These are phyloP conservation scores for Eutrema heterophyllum DNA, from an alignment of 345 rosid genomes.

Conservation along the genomic window DNA sequence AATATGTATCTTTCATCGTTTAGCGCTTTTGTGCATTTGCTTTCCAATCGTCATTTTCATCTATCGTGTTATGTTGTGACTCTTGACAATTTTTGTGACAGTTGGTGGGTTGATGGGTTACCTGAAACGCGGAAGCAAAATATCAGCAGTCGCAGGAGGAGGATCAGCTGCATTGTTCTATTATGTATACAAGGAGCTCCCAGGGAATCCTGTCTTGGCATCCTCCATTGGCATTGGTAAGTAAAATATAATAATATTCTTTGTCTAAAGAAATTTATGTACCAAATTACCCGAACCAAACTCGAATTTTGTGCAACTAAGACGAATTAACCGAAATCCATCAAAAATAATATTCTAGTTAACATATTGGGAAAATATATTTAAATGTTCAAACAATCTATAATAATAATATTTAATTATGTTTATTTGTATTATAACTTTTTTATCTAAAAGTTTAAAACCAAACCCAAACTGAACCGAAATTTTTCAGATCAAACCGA, in stretches of 20 bases:
- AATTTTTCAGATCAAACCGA: not conserved
- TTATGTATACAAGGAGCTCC: slow-evolving; percentile 71
- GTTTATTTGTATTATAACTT: not conserved
- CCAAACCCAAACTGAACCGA: not conserved
- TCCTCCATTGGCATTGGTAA: slow-evolving; percentile 84
- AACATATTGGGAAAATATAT: not conserved
- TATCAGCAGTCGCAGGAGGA: slow-evolving; percentile 76
- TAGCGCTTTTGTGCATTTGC: no score
- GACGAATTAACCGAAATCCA: not conserved
- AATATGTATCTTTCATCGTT: no score
- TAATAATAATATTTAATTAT: no score
- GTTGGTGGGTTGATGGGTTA: slow-evolving; percentile 91
- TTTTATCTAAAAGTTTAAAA: not conserved
- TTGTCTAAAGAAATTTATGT: not conserved
- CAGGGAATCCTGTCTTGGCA: slow-evolving; percentile 64
- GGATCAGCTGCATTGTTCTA: slow-evolving; percentile 57
- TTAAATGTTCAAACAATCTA: not conserved
- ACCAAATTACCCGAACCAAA: not conserved
- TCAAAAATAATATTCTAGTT: not conserved
- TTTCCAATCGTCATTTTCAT: not conserved
- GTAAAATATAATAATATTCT: not conserved
- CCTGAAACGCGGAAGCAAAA: slow-evolving; percentile 84
- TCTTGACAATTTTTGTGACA: slow-evolving; percentile 21
- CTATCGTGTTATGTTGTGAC: not conserved
- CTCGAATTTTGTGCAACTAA: not conserved